A percentile compares a stretch with the other conserved stretches of the same genome.
phyloP scores from a whole-genome alignment of 2,329 filamentous ascomycete species.

The Furcasterigmium furcatum region DNA sequence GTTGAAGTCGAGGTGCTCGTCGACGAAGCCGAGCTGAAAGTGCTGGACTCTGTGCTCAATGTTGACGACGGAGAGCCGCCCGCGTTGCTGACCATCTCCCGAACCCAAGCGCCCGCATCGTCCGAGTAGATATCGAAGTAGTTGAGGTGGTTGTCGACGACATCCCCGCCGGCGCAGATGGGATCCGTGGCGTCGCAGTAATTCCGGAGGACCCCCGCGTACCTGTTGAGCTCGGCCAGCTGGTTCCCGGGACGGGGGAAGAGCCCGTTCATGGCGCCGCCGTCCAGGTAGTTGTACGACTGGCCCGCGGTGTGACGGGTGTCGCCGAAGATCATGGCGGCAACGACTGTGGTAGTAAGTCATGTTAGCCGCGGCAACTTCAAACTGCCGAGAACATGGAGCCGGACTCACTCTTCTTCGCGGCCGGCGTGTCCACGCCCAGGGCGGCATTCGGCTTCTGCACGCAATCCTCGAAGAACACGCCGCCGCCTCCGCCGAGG shows the following conservation, averaged over 20 bases:
- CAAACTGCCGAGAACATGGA: neutral
- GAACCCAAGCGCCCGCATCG: neutral
- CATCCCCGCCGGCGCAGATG: constrained; percentile 31
- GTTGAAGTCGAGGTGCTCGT: too few species aligned
- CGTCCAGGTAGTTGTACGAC: constrained; percentile 26
- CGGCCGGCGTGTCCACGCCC: constrained; percentile 20
- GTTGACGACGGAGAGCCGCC: neutral
- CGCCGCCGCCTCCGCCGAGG: constrained; percentile 28
- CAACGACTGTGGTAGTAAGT: constrained; percentile 21
- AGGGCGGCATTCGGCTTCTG: constrained; percentile 18
- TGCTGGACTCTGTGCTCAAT: neutral
- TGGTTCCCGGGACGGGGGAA: constrained; percentile 6
- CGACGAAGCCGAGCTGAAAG: too few species aligned
- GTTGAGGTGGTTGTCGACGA: constrained; percentile 27
- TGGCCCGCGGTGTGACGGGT: constrained; percentile 28
- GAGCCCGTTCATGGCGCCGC: constrained; percentile 6
- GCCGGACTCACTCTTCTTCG: constrained; percentile 25
- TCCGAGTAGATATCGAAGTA: constrained; percentile 42
- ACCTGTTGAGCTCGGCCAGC: constrained; percentile 5
- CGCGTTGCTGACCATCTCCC: neutral
- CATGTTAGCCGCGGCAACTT: neutral
- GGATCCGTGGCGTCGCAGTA: constrained; percentile 34
- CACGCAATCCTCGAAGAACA: constrained; percentile 25
- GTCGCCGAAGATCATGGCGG: constrained; percentile 29
- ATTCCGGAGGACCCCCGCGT: constrained; percentile 13